A percentile compares a stretch with the other conserved stretches of the same genome.
Evolutionary conservation across 2,329 filamentous ascomycete genomes (phyloP).

Genomic region (Fusarium nygamai): DNA sequence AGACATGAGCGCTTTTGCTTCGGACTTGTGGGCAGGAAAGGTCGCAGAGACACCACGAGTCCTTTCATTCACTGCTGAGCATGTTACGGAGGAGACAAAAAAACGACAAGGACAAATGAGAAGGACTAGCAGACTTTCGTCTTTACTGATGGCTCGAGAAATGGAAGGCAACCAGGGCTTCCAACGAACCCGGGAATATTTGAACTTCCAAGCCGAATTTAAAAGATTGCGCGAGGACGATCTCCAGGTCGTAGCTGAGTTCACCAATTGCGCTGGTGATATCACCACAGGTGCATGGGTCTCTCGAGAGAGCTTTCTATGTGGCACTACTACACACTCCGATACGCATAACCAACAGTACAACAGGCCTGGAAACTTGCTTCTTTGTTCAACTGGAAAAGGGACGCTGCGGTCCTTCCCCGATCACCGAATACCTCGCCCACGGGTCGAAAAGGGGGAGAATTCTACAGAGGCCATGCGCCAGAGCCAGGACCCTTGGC

Average conservation of each 20-base stretch:
- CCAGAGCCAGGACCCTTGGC: constrained; percentile 68
- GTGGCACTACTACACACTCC: constrained; percentile 70
- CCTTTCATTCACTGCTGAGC: constrained; percentile 40
- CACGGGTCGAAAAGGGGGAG: constrained; percentile 61
- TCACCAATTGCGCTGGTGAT: constrained; percentile 70
- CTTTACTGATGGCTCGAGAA: constrained; percentile 60
- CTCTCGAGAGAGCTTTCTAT: constrained; percentile 64
- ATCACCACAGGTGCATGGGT: constrained; percentile 68
- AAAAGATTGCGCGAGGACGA: constrained; percentile 60
- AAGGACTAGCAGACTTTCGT: constrained; percentile 46
- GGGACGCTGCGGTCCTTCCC: constrained; percentile 61
- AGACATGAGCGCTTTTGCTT: constrained; percentile 22
- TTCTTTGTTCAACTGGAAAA: constrained; percentile 60
- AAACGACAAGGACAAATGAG: constrained; percentile 10
- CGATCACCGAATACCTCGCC: constrained; percentile 67
- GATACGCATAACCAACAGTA: constrained; percentile 73
- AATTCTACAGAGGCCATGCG: constrained; percentile 67
- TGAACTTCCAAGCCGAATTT: constrained; percentile 59
- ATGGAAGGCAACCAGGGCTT: constrained; percentile 57
- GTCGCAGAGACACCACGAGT: constrained; percentile 28
- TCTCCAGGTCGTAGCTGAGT: constrained; percentile 62
- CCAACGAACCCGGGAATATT: constrained; percentile 52
- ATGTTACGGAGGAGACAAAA: constrained; percentile 13
- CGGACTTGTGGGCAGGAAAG: constrained; percentile 43
- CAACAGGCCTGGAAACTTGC: constrained; percentile 71